Evolutionary conservation across 1,284 basidiomycete species (phyloP), one percentile per base, ranked within the genome.

Genomic region (Xanthoconium separans): DNA sequence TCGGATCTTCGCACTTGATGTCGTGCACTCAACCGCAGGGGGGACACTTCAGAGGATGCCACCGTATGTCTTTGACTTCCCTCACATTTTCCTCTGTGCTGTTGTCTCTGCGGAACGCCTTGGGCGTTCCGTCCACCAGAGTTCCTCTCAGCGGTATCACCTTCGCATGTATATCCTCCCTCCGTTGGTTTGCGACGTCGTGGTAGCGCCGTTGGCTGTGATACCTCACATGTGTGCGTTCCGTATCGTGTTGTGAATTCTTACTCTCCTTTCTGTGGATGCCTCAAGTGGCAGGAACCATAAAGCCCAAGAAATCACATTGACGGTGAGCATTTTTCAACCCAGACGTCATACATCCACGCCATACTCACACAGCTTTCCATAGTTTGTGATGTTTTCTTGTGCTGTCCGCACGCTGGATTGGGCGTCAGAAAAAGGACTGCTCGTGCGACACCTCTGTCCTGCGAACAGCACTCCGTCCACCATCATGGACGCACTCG

Each of bases 131-230:
- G 10, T 24, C 46, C 18, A 50, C 46, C 7, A 30, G 20, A 43
- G 16, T 39, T 8, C 40, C n/a, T n/a, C 49, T 13, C 36, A 36
- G 49, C 13, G 2, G 15, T 11, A 7, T n/a, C 18, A 52, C 29
- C 6, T 47, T 57, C 7, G 40, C 27, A 16, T 47, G 13, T 53
- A 72, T 54, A 47, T 78, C 49, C 56, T 77, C 15, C 77, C 77
- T 13, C 69, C 76, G 3, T 34, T 78, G 4, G 18, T 76, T n/a
- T 72, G 72, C 56, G 79, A 78, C 66, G 77, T 78, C 64, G 55
- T 63, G 15, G 73, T 73, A 20, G 81, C 82, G 16, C 61, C 77
- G 16, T 74, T 84, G 51, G 76, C 78, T 3, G 64, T 79, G n/a
- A 60, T 73, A 8, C 77, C 78, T 0, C 61, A 66, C 13, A 82